Conservation (phyloP, 257 asterid species). For the Solanum sejunctum region DNA sequence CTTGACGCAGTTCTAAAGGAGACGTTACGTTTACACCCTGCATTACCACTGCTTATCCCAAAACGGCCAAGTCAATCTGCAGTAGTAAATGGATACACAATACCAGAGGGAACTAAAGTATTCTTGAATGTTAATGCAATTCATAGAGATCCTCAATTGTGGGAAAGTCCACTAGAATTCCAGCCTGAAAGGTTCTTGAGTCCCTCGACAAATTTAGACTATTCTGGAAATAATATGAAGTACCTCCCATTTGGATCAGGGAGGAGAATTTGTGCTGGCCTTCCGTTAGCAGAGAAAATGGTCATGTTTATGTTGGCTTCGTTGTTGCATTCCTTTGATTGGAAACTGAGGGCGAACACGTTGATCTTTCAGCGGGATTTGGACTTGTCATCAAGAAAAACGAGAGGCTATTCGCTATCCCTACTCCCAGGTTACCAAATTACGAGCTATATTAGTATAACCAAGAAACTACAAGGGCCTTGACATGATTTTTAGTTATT, state of each 20-base stretch:
- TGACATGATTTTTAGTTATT: neutral
- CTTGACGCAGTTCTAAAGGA: slow-evolving; percentile 29
- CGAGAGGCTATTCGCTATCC: slow-evolving; percentile 15
- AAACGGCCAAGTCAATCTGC: slow-evolving; percentile 8
- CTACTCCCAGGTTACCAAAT: slow-evolving; percentile 5
- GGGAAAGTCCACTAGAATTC: slow-evolving; percentile 35
- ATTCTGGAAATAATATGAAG: slow-evolving; percentile 15
- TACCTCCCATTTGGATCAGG: slow-evolving; percentile 41
- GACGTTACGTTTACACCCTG: slow-evolving; percentile 30
- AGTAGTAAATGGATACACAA: slow-evolving; percentile 14
- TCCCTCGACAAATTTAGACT: slow-evolving; percentile 7
- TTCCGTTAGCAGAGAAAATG: slow-evolving; percentile 30
- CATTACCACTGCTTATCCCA: slow-evolving; percentile 24
- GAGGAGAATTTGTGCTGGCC: slow-evolving; percentile 27
- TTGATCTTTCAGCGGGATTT: slow-evolving; percentile 20
- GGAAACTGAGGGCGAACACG: slow-evolving; percentile 15
- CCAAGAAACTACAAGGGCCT: neutral
- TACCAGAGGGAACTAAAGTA: slow-evolving; percentile 17
- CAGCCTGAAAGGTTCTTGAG: slow-evolving; percentile 31
- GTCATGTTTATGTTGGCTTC: slow-evolving; percentile 20
- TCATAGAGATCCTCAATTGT: slow-evolving; percentile 25
- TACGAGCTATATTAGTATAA: neutral
- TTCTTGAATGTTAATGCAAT: slow-evolving; percentile 20
- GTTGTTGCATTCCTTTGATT: slow-evolving; percentile 25
- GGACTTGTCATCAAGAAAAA: slow-evolving; percentile 22